Conservation (phyloP, 164 flowering plant species). For the Annona cherimola region DNA sequence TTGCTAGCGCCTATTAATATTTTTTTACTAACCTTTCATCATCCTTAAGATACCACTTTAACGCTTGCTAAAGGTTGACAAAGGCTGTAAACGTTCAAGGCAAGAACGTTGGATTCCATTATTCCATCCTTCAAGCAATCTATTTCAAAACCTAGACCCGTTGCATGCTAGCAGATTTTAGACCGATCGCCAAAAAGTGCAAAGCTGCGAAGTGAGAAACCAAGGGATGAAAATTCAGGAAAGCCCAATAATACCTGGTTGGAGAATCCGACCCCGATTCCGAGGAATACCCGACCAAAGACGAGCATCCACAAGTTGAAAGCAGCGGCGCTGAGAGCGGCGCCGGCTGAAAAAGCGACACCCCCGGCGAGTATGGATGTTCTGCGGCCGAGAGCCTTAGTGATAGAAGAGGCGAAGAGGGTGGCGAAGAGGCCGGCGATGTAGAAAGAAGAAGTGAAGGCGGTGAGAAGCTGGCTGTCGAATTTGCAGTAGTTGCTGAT, state of each 20-base stretch:
- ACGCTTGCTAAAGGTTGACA: too few species aligned
- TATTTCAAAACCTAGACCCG: too few species aligned
- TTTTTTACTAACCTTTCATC: too few species aligned
- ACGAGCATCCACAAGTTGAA: slow-evolving; percentile 46
- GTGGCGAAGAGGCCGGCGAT: slow-evolving; percentile 53
- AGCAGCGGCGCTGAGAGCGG: slow-evolving; percentile 56
- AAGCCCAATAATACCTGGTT: slow-evolving; percentile 47
- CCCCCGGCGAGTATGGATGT: slow-evolving; percentile 54
- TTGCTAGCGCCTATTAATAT: too few species aligned
- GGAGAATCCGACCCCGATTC: slow-evolving; percentile 70
- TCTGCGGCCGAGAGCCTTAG: slow-evolving; percentile 48
- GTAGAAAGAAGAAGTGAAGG: slow-evolving; percentile 68
- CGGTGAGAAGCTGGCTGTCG: slow-evolving; percentile 49
- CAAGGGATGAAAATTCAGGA: too few species aligned
- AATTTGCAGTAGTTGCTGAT: slow-evolving; percentile 64
- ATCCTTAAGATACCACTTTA: too few species aligned
- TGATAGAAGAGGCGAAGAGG: slow-evolving; percentile 41
- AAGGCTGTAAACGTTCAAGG: too few species aligned
- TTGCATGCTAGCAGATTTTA: too few species aligned
- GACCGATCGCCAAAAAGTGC: too few species aligned
- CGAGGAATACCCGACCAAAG: slow-evolving; percentile 60
- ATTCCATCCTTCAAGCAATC: too few species aligned
- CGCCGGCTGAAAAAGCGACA: slow-evolving; percentile 44
- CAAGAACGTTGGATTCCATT: too few species aligned
- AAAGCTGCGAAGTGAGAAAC: too few species aligned